A percentile compares a stretch with the other conserved stretches of the same genome.
phyloP scores from a whole-genome alignment of 257 asterid genomes.

The Ligustrum vulgare region DNA sequence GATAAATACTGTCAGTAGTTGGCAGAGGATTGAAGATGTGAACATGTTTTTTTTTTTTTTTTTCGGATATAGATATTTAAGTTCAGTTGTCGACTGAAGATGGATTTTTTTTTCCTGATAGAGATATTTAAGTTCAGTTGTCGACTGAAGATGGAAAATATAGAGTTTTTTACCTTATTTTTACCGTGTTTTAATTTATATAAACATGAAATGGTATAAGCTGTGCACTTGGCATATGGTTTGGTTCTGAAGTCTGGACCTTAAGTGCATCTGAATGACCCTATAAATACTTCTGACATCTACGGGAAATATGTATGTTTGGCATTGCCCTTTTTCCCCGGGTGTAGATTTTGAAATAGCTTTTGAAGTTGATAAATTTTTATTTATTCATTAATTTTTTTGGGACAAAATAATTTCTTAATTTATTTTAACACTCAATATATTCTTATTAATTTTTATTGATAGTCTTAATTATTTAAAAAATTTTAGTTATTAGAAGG shows the following conservation, averaged over 20 bases:
- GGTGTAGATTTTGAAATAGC: not conserved
- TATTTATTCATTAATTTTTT: too few relatives aligned
- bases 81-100: not conserved
- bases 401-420: not conserved
- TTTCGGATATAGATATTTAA: not conserved
- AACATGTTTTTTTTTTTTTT: not conserved
- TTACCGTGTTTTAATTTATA: too few relatives aligned
- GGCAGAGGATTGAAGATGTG: not conserved
- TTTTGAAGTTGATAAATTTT: not conserved
- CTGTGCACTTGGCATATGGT: not conserved
- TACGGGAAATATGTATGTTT: not conserved
- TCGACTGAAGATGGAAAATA: too few relatives aligned
- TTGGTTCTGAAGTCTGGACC: too few relatives aligned
- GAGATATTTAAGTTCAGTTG: too few relatives aligned
- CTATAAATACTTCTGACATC: not conserved
- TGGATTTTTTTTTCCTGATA: too few relatives aligned
- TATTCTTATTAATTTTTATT: too few relatives aligned
- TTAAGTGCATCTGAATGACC: too few relatives aligned
- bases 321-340: not conserved
- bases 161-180: too few relatives aligned
- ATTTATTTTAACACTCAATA: not conserved
- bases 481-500: not conserved
- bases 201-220: too few relatives aligned
- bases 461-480: not conserved
- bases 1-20: not conserved